Evolutionary conservation across 78 protist species (phyloP).

Genomic region (Anaeramoeba flamelloides): DNA sequence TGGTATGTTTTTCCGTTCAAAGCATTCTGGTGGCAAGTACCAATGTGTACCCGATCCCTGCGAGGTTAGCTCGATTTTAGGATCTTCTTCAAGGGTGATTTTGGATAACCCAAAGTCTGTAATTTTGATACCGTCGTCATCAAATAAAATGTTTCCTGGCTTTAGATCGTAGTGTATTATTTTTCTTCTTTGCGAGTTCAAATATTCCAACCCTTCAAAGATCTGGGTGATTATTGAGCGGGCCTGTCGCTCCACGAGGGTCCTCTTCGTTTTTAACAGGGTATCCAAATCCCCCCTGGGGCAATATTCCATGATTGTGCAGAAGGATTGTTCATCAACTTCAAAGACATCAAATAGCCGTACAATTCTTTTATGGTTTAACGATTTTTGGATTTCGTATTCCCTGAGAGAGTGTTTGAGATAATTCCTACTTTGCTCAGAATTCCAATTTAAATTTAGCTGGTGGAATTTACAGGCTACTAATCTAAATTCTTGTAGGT

Average conservation of each 20-base stretch:
- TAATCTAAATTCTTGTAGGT: neutral
- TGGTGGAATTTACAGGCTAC: neutral
- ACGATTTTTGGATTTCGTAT: neutral
- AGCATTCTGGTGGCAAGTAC: neutral
- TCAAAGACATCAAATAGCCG: neutral
- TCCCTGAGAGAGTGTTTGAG: neutral
- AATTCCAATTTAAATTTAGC: neutral
- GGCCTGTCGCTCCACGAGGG: neutral
- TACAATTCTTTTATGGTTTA: neutral
- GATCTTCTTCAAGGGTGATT: neutral
- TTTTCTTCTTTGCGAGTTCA: neutral
- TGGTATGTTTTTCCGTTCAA: neutral
- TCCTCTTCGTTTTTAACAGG: neutral
- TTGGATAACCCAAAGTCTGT: neutral
- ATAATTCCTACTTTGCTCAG: neutral
- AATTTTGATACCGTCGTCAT: neutral
- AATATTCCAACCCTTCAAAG: neutral
- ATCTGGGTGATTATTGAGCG: neutral
- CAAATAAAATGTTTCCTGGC: neutral
- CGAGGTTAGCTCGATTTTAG: slow-evolving; percentile 55
- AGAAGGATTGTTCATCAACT: neutral
- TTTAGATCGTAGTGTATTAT: neutral
- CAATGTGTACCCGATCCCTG: neutral
- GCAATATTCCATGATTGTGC: neutral
- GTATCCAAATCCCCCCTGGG: neutral